phyloP scores from a whole-genome alignment of 2,329 filamentous ascomycete genomes.

The Fusarium agapanthi region DNA sequence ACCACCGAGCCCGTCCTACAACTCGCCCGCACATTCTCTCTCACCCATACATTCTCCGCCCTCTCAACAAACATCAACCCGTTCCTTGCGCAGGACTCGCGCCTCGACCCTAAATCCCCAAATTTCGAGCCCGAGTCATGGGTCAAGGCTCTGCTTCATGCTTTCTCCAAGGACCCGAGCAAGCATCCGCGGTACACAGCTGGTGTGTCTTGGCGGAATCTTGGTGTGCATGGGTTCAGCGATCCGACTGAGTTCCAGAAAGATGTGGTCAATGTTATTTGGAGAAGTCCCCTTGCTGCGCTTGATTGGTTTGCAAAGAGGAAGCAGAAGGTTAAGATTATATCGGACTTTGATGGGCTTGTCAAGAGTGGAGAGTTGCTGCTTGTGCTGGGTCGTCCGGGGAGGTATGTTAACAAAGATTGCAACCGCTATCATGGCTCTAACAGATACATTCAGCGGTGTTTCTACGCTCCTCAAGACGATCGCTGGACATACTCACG shows the following conservation, averaged over 20 bases:
- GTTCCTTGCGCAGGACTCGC: conserved; percentile 49
- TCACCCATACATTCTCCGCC: conserved; percentile 15
- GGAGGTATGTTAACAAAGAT: conserved; percentile 15
- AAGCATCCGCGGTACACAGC: conserved; percentile 24
- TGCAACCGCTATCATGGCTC: not conserved
- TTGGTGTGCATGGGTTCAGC: conserved; percentile 73
- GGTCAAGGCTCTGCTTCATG: conserved; percentile 26
- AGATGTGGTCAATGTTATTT: conserved; percentile 66
- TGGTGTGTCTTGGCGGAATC: conserved; percentile 69
- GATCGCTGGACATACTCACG: conserved; percentile 80
- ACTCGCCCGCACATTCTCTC: conserved; percentile 29
- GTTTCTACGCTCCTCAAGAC: conserved; percentile 86
- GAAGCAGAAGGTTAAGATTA: conserved; percentile 69
- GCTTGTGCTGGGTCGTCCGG: conserved; percentile 70
- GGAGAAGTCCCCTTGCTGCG: conserved; percentile 51
- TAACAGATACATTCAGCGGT: conserved; percentile 47
- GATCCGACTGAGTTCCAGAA: conserved; percentile 74
- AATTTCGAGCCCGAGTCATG: conserved; percentile 25
- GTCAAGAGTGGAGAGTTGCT: conserved; percentile 75
- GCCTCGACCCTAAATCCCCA: conserved; percentile 53
- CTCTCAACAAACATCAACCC: conserved; percentile 37
- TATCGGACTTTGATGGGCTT: conserved; percentile 70
- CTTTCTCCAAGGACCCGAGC: conserved; percentile 25
- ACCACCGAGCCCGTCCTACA: conserved; percentile 6
- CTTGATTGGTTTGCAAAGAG: conserved; percentile 60